Conservation (phyloP, 306 rosid genomes). For the Trifolium fragiferum region DNA sequence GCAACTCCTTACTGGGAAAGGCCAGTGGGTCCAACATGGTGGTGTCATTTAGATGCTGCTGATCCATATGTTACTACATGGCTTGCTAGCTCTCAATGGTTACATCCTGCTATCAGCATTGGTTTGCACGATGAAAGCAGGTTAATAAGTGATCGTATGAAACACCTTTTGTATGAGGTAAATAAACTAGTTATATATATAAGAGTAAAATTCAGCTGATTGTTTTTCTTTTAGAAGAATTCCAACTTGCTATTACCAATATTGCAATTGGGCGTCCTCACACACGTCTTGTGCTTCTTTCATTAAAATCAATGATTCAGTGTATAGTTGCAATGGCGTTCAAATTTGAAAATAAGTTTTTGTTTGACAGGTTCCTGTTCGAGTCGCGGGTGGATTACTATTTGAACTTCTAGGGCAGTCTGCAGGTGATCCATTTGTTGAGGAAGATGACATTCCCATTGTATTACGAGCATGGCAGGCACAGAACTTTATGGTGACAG, state of each 20-base stretch:
- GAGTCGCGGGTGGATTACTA: constrained; percentile 90
- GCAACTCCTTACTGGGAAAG: constrained; percentile 83
- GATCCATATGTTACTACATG: constrained; percentile 66
- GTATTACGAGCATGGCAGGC: constrained; percentile 94
- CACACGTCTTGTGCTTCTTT: constrained; percentile 6
- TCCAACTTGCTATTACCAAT: constrained; percentile 12
- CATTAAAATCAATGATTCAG: constrained; percentile 25
- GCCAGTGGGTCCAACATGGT: constrained; percentile 89
- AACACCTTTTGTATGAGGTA: constrained; percentile 88
- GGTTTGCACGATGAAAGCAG: constrained; percentile 81
- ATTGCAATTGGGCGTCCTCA: constrained; percentile 8
- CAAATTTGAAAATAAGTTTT: not conserved
- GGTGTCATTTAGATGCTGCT: constrained; percentile 88
- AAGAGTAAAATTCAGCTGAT: not conserved
- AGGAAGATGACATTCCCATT: constrained; percentile 89
- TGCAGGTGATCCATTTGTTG: constrained; percentile 76
- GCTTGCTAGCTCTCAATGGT: constrained; percentile 78
- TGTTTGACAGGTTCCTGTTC: constrained; percentile 72
- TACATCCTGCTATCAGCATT: constrained; percentile 85
- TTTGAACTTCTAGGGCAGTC: constrained; percentile 95
- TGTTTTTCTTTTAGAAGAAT: no score
- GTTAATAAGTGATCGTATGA: constrained; percentile 83
- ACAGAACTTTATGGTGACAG: constrained; percentile 82
- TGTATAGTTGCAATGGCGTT: not conserved
- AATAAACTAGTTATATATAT: not conserved